phyloP scores from a whole-genome alignment of 177 flowering plant genomes.

The Vitis hybrid region DNA sequence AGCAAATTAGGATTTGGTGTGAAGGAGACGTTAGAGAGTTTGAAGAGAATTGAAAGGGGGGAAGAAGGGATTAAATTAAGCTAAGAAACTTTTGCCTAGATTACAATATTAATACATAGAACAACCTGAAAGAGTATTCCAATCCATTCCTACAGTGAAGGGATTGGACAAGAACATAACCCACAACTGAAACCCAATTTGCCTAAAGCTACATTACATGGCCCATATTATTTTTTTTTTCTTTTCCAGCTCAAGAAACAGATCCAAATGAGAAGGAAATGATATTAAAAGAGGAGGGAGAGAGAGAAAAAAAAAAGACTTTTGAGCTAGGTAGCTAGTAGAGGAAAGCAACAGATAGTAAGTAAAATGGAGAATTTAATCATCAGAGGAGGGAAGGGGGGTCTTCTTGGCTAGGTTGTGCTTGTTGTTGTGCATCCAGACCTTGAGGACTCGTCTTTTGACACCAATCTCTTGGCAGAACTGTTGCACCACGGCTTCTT shows the following conservation, averaged over 20 bases:
- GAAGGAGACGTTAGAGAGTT: too few species aligned
- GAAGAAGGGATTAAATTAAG: conserved; percentile 6
- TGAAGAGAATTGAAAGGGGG: background rate
- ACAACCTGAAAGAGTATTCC: background rate
- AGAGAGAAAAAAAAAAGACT: background rate
- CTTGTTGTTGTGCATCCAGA: conserved; percentile 69
- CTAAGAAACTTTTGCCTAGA: background rate
- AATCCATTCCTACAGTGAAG: background rate
- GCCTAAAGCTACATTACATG: background rate
- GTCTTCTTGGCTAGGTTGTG: conserved; percentile 51
- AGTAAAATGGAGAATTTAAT: too few species aligned
- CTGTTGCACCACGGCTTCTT: conserved; percentile 49
- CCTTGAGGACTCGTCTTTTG: conserved; percentile 56
- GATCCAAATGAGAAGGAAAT: background rate
- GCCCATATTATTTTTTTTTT: background rate
- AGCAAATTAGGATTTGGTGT: too few species aligned
- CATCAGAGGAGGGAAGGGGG: background rate
- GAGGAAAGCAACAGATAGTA: background rate
- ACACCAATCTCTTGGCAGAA: conserved; percentile 61
- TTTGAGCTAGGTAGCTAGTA: too few species aligned
- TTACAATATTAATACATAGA: conserved; percentile 9
- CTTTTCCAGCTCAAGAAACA: background rate
- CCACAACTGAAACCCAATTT: conserved; percentile 1
- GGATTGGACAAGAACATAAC: conserved; percentile 3
- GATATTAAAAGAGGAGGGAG: background rate